Evolutionary conservation across 768 basidiomycete species (phyloP), one percentile per base, ranked within the genome.

Genomic region (Boletus sensibilis): DNA sequence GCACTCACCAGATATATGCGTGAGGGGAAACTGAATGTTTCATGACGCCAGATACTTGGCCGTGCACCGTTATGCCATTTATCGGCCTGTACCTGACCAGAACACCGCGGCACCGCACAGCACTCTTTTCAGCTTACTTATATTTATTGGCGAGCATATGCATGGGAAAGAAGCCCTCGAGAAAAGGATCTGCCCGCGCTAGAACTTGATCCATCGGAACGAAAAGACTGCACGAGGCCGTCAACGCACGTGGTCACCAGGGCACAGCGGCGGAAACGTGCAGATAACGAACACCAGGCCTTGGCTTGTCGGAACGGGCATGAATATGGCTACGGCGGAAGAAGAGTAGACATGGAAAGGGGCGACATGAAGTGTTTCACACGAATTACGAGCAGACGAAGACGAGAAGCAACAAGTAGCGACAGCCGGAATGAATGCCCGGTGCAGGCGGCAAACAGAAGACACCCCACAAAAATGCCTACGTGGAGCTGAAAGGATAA

Each of bases 21-120:
- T 7, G 39, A 50, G 23, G 25, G 12, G 27, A 27, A 33, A 6
- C 23, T 41, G 21, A 12, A 21, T 14, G 60, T 62, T 65, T 65
- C 65, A 67, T 25, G 53, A 53, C 20, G 51, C 59, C 35, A 50
- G 42, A 41, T 21, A 29, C 44, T 39, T 23, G 29, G 37, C 1
- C 14, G 50, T 14, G n/a, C 40, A 37, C 13, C 14, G 10, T 40
- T 29, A 35, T 10, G 45, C 34, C 41, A 54, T 47, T 39, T 35
- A 45, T 45, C 43, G 27, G 9, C 16, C 27, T 13, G 56, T 57
- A 35, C 56, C 56, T 58, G 40, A 23, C 25, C 18, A n/a, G 31
- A 12, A 29, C 37, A 31, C 31, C 16, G 45, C 25, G 35, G 44
- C 13, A 38, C 39, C 34, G n/a, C 25, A 23, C 16, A 29, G 14